Evolutionary conservation across 352 stramenopile genomes (phyloP).

Genomic region (Globisporangium abappressorium): DNA sequence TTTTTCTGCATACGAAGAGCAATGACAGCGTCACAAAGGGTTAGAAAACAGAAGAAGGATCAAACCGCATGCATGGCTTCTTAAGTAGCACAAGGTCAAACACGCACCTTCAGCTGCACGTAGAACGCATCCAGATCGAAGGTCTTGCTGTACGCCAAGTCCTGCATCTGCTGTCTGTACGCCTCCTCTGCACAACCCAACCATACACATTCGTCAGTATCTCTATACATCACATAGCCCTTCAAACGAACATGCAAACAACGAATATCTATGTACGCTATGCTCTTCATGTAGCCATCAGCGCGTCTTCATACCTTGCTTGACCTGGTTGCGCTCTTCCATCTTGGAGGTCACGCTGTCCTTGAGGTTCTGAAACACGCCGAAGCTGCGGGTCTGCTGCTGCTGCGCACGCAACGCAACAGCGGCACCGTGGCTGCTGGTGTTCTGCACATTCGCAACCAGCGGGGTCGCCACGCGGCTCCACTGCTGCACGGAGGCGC

Average conservation of each 20-base stretch:
- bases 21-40: background rate
- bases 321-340: slow-evolving; percentile 77
- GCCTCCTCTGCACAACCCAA: slow-evolving; percentile 40
- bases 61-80: background rate
- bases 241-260: too few relatives aligned
- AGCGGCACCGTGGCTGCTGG: background rate
- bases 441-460: slow-evolving; percentile 8
- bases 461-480: slow-evolving; percentile 17
- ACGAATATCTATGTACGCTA: too few relatives aligned
- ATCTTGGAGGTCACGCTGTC: slow-evolving; percentile 74
- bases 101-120: slow-evolving; percentile 60
- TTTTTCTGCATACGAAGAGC: slow-evolving; percentile 57
- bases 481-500: slow-evolving; percentile 29
- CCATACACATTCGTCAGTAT: background rate
- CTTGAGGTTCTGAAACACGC: slow-evolving; percentile 71
- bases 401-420: slow-evolving; percentile 1
- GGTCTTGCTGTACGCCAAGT: slow-evolving; percentile 59
- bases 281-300: too few relatives aligned
- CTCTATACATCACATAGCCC: too few relatives aligned
- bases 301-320: slow-evolving; percentile 46
- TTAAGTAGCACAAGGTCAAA: background rate
- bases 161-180: slow-evolving; percentile 76
- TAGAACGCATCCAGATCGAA: slow-evolving; percentile 75
- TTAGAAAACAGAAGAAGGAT: background rate
- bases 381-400: slow-evolving; percentile 57